phyloP scores from a whole-genome alignment of 2,329 filamentous ascomycete genomes.

The Colletotrichum sojae region DNA sequence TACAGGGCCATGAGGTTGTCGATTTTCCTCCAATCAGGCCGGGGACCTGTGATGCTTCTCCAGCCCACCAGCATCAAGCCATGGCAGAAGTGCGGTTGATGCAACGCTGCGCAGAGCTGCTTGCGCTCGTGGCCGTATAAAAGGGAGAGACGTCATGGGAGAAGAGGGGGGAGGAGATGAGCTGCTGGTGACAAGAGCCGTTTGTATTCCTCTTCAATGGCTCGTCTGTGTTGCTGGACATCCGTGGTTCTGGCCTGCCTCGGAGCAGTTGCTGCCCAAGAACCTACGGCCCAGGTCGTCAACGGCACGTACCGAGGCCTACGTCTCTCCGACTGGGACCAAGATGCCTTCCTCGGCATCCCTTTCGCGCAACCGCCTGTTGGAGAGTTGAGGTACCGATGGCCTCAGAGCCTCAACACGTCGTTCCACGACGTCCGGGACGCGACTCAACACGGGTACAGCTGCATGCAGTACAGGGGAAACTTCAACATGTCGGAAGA shows the following conservation, averaged over 20 bases:
- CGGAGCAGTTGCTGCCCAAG: slow-evolving; percentile 16
- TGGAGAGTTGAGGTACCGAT: slow-evolving; percentile 53
- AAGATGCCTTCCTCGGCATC: slow-evolving; percentile 57
- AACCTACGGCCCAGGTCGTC: slow-evolving; percentile 42
- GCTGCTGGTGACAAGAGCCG: not conserved
- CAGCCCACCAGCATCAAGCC: not conserved
- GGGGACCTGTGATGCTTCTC: not conserved
- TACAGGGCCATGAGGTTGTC: slow-evolving; percentile 19
- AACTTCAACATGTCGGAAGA: slow-evolving; percentile 63
- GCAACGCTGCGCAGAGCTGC: not conserved
- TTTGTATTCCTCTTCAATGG: slow-evolving; percentile 2
- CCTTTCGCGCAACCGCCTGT: slow-evolving; percentile 54
- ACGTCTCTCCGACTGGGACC: slow-evolving; percentile 52
- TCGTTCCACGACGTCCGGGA: slow-evolving; percentile 56
- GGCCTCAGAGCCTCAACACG: slow-evolving; percentile 54
- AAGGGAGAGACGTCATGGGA: not conserved
- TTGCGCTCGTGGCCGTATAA: slow-evolving; percentile 25
- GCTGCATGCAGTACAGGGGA: slow-evolving; percentile 62
- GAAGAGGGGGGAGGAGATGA: not conserved
- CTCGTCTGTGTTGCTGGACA: slow-evolving; percentile 16
- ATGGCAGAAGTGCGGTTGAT: not conserved
- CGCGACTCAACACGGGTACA: slow-evolving; percentile 59
- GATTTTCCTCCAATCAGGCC: slow-evolving; percentile 38
- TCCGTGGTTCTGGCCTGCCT: slow-evolving; percentile 31
- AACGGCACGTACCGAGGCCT: slow-evolving; percentile 54